Base-by-base conservation (phyloP, 2,329 filamentous ascomycete species). In the Penicillium freii region DNA sequence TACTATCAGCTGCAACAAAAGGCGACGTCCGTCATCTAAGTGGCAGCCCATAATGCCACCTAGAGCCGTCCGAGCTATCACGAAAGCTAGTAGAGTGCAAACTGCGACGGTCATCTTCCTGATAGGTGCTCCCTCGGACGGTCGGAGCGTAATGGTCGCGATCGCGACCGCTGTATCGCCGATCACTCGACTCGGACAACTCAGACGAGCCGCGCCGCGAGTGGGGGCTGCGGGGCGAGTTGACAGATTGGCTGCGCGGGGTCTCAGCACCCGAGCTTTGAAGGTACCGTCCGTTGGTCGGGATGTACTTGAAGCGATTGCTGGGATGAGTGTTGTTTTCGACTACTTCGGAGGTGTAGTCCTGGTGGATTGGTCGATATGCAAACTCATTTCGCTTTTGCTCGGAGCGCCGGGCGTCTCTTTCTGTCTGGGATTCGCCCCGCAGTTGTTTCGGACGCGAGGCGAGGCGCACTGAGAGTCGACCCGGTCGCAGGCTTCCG, bases 231-330 rank as follows among this genome's bases (percentile, higher is more conserved):
- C 52, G 58, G 19, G 54, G 48, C 11, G 61, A 59, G 31, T 55
- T 59, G 10, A 61, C 58, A 29, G 61, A 63, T 34, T 64, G 61
- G 31, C 65, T 67, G 39, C 64, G 57, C 5, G 49, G 47, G 21
- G 42, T 33, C 9, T 42, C 45, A 1, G 39, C 36, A 0, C 51
- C 62, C 6, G 65, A 50, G 6, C 71, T 68, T 25, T 69, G 61
- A 19, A 65, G 33, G 25, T 71, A 73, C 11, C 58, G 58, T 19
- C 64, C 57, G 6, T 59, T 64, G 0, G 72, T 68, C 2, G 69
- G 72, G 17, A 74, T 72, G 44, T 75, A 75, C 17, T 63, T 65
- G 43, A 74, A 73, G 13, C 66, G 63, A 36, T 57, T 62, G 5
- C 50, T 54, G 15, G 31, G 36, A 2, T 58, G 54, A 4, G 50